Base-by-base conservation (phyloP, 2,329 filamentous ascomycete genomes). In the Aspergillus hortae region DNA sequence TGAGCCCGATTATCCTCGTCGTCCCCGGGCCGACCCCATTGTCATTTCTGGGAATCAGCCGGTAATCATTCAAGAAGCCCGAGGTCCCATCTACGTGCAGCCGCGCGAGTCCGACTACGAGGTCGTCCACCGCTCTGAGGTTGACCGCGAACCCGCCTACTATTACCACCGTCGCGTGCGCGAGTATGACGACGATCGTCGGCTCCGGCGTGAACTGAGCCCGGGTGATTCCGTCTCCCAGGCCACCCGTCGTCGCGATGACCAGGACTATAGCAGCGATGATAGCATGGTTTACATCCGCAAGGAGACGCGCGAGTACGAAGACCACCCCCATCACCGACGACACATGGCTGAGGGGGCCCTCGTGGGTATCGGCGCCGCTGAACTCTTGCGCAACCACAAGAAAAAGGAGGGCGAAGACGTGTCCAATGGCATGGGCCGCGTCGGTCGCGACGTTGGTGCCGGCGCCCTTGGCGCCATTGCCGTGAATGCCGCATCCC, bases 311-410 rank as follows among this genome's bases (percentile, higher is more conserved):
- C 65, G 66, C 6, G 69, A 72, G 35, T 67, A 71, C 43, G 72
- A 75, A 10, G 77, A 77, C 48, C 76, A 76, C 15, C 67, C 72
- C 41, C 77, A 82, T 56, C 79, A 79, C 57, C 69, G 69, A 46
- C 80, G 80, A 30, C 80, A 85, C 61, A 67, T 86, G 42, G 83
- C 82, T n/a, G 83, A 83, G 61, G 84, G 83, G 44, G 81, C 81
- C 23, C 67, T 85, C 48, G 80, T 80, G 40, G 84, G 83, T 43
- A 72, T 82, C 42, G 84, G 80, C 55, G 83, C 82, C 38, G 82
- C 82, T 35, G 81, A 84, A 57, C 69, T 86, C 33, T 58, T 86
- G 15, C 76, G 83, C 46, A 80, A 80, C 58, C 82, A 81, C 56
- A 75, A 77, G 45, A 83, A 80, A 69, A 75, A 74, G 42, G 73